Evolutionary conservation across 1,284 basidiomycete genomes (phyloP).

Genomic region (Naganishia liquefaciens): DNA sequence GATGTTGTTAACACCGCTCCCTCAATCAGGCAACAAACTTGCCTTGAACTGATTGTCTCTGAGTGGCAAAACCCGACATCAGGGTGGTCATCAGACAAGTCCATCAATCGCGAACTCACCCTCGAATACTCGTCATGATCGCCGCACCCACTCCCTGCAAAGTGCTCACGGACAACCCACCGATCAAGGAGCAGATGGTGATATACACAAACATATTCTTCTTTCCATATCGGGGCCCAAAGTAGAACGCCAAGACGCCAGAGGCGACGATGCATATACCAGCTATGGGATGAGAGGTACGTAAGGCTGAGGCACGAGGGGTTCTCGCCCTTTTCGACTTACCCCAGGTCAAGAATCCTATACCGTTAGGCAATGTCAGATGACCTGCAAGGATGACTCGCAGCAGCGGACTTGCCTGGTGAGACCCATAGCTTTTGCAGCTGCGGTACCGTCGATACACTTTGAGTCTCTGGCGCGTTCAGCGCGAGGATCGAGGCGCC

Average conservation of each 20-base stretch:
- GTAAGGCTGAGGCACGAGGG: conserved; percentile 62
- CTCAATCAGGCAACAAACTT: neutral
- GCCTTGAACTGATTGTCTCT: conserved; percentile 52
- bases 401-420: conserved; percentile 54
- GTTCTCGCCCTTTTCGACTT: conserved; percentile 63
- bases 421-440: conserved; percentile 84
- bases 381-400: neutral
- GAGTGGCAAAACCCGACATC: neutral
- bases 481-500: conserved; percentile 57
- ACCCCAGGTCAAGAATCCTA: conserved; percentile 76
- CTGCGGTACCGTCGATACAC: conserved; percentile 73
- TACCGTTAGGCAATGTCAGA: neutral
- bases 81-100: neutral
- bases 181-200: conserved; percentile 90
- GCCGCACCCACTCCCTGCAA: conserved; percentile 90
- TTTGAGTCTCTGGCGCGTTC: conserved; percentile 77
- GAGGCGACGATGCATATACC: conserved; percentile 42
- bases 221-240: conserved; percentile 71
- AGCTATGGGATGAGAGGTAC: conserved; percentile 49
- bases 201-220: conserved; percentile 96
- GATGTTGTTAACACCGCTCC: neutral
- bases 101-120: conserved; percentile 58
- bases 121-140: conserved; percentile 81
- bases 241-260: conserved; percentile 46
- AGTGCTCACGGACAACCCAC: conserved; percentile 86